Base-by-base conservation (phyloP, 78 protist genomes). In the Dictyostelium capitatum region DNA sequence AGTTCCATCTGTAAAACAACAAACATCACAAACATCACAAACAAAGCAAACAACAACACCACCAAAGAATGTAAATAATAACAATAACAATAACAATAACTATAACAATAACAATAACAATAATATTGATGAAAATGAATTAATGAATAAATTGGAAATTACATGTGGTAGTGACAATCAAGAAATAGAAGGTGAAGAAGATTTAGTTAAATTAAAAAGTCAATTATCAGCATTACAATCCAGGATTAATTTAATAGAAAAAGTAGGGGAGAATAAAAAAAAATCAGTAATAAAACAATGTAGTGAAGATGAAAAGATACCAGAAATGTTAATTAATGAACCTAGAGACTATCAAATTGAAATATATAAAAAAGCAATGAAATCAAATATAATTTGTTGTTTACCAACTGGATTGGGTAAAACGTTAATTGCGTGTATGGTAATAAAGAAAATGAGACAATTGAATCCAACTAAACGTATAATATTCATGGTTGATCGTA, bases 351-450 rank as follows among this genome's bases (percentile, higher is more conserved):
- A 82, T 56, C 90, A 82, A 82, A 11, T 20, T 25, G 62, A 82
- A 32, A 23, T 82, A 2, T 82, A 53, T 53, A 67, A 14, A 8
- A 70, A 69, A 32, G 28, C 90, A 53, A 82, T 82, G 90, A 37
- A 82, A 67, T 19, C 15, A 17, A 37, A 82, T 51, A 82, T 67
- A 30, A 82, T 82, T 19, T 67, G 79, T 70, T 82, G 90, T 46
- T 17, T 82, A 25, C 90, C 90, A 65, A 82, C 90, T n/a, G 90
- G 90, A 37, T 53, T 82, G 15, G 90, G 90, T 15, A 82, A 82
- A 46, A 82, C 90, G 1, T 37, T 69, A 15, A 82, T 82, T 0
- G 25, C 73, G 6, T 65, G 79, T 48, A 32, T 82, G 47, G 80
- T 53, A 14, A 82, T 82, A 0, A 32, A 19, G 4, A 25, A 47